These are phyloP conservation scores for Beauveria medogensis DNA, from an alignment of 2,329 filamentous ascomycete species.

Conservation along the genomic window DNA sequence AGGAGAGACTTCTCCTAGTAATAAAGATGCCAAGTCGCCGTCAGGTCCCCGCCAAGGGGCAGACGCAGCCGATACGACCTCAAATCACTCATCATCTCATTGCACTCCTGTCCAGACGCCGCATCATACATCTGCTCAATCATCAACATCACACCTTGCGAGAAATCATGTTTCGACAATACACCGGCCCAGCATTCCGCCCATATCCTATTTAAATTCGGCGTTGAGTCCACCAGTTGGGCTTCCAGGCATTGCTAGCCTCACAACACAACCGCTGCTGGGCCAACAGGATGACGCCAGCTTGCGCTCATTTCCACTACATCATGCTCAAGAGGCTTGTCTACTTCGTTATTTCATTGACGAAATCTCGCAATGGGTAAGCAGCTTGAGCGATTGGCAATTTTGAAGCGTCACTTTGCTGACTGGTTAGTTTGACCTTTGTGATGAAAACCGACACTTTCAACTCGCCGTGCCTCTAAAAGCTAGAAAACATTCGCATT, in stretches of 20 bases:
- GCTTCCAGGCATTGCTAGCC: slow-evolving; percentile 5
- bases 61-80: neutral
- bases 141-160: neutral
- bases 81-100: slow-evolving; percentile 1
- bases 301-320: slow-evolving; percentile 21
- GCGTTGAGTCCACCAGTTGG: neutral
- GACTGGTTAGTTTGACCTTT: slow-evolving; percentile 29
- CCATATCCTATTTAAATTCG: slow-evolving; percentile 3
- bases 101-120: neutral
- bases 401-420: neutral
- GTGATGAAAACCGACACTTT: slow-evolving; percentile 32
- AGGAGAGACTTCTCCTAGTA: neutral
- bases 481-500: slow-evolving; percentile 27
- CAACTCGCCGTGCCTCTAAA: slow-evolving; percentile 29
- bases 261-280: neutral
- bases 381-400: neutral
- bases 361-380: slow-evolving; percentile 32
- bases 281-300: neutral
- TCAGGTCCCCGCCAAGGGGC: neutral
- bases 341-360: slow-evolving; percentile 31
- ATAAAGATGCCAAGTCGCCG: neutral
- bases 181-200: neutral
- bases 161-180: neutral
- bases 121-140: neutral
- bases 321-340: slow-evolving; percentile 30